Base-by-base conservation (phyloP, 2,329 filamentous ascomycete genomes). In the Dactylonectria estremocensis region DNA sequence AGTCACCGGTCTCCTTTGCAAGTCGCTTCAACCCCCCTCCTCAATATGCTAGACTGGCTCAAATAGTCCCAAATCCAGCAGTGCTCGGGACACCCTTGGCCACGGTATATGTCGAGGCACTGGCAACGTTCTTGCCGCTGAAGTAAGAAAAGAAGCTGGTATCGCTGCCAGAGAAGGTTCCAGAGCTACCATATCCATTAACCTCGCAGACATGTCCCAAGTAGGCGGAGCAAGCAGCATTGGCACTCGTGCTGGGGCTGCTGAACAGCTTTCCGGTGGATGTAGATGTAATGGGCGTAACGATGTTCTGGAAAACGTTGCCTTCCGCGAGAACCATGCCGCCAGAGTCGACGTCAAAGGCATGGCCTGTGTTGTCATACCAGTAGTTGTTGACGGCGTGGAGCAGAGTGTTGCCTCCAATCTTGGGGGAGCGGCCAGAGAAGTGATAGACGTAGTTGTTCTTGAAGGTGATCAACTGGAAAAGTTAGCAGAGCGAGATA, bases 371-470 rank as follows among this genome's bases (percentile, higher is more conserved):
- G 77, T 84, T 86, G 74, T 84, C 81, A 74, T 87, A 83, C 80
- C 83, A 89, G 83, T 88, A 88, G 82, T 89, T 90, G 84, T 89
- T 89, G 73, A 88, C 85, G 20, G 85, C 85, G 77, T 90, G 88
- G 45, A 90, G 76, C 8, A 81, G 79, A 35, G 88, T 82, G 46
- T 87, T 87, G 77, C 86, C 85, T 35, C 81, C 84, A 22, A 89
- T 81, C 80, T 89, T 89, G 67, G 87, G 88, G 3, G 81, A 80
- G 55, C 88, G 86, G 52, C 88, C 88, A 14, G 82, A 84, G 54
- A 84, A 87, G 79, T 88, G 82, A 82, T 88, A 86, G 73, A 90
- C 82, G 80, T 89, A 89, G 82, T 90, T 90, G 67, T 82, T 82
- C 80, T 88, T 86, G 73, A 90, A 74, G 63, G 88, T 90, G 71